Evolutionary conservation across 306 rosid genomes (phyloP), one percentile per base, ranked within the genome.

Genomic region (Canavalia gladiata): DNA sequence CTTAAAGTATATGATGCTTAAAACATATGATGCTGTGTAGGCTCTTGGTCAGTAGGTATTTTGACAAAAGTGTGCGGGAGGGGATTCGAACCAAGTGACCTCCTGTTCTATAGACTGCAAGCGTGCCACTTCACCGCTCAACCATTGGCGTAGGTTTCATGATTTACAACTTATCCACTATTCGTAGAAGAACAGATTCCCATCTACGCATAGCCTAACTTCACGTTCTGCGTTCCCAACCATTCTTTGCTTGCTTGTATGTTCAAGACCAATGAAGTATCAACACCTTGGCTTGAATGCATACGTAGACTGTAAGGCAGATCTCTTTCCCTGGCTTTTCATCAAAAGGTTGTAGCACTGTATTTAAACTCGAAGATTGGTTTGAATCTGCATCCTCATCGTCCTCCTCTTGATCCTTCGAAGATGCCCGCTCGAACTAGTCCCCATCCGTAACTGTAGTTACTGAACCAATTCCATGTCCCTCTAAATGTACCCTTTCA

Each of bases 201-300:
- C 99, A 77, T 93, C 97, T 75, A 93, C 85, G 70, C 93, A 95
- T 83, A 95, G 72, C 86, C 94, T 89, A 45, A 95, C 79, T 85
- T 95, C 99, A 72, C 89, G 89, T 87, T 93, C 99, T 66, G 91
- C 79, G 77, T 95, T 93, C 74, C 99, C 97, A 81, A 91, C 83
- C 37, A 91, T 78, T 80, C 98, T 97, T 64, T 89, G 89, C 87
- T 89, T 91, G 89, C 92, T 83, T 68, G 91, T 84, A 78, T 95
- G 99, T 87, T 95, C 99, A 75, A 95, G 87, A 64, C 97, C 99
- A 84, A 95, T 78, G 77, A 95, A 95, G 81, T 95, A 95, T 98
- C 99, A 95, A 86, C 98, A 95, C 29, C 93, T 98, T 9, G 99
- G 98, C 90, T 91, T 95, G 87, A 95, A 95, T 72, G 98, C 92